Evolutionary conservation across 345 rosid species (phyloP), one percentile per base, ranked within the genome.

Genomic region (Eucalyptus coolabah): DNA sequence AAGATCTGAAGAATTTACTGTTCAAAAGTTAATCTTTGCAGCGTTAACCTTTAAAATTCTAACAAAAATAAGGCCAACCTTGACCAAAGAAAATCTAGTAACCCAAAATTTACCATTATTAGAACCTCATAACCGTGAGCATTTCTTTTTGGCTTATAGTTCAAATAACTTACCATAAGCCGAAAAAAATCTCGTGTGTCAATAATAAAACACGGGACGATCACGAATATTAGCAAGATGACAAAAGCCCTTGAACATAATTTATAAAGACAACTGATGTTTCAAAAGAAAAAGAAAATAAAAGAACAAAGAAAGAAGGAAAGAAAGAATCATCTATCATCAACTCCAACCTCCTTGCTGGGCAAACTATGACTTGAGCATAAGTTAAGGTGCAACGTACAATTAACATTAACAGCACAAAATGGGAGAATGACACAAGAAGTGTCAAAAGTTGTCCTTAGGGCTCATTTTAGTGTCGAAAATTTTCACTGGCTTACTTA

Each of bases 331-430:
- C 83, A 37, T 77, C 83, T 37, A 37, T 37, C 16, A 37, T 72
- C 28, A 37, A 72, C 45, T 21, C 26, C 83, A 72, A 72, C 5
- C 28, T 72, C 40, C 40, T 72, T 72, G 45, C 45, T 53, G 1
- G 56, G 56, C 2, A 53, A 53, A 53, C 9, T 19, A 5, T 19
- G 83, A 72, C 83, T 37, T 44, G 4, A 42, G 53, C 30, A 51
- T 26, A 88, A 47, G 42, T 30, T 37, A 63, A 82, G 32, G 34
- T 60, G 14, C 30, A 37, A 80, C 44, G 87, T 95, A 98, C 99
- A 97, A 90, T 92, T 95, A 26, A 88, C 91, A 91, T 53, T 53
- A 4, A 53, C 10, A 2, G 56, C 56, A 7, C 10, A 53, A 53
- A 53, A 53, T 53, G 56, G 56, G 56, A 53, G 56, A 53, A 51